A percentile compares a stretch with the other conserved stretches of the same genome.
Evolutionary conservation across 352 stramenopile genomes (phyloP).

Genomic region (Globisporangium uncinulatum): DNA sequence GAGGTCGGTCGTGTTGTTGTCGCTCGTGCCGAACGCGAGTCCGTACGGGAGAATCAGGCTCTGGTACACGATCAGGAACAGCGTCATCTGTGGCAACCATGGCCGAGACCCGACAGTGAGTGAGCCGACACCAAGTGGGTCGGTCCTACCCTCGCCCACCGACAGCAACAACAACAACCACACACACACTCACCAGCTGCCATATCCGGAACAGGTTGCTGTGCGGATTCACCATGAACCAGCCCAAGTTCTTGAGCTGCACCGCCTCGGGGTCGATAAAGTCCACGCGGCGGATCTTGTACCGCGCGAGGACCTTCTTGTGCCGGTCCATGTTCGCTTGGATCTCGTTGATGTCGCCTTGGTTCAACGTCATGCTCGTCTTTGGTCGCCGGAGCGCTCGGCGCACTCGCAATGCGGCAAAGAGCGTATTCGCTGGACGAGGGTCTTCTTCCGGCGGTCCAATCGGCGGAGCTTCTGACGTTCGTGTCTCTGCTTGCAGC

Average conservation of each 20-base stretch:
- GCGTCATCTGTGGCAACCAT: conserved; percentile 30
- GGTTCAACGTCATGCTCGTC: conserved; percentile 5
- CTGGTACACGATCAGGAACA: conserved; percentile 76
- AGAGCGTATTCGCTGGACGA: conserved; percentile 37
- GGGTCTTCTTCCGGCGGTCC: background rate
- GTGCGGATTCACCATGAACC: conserved; percentile 65
- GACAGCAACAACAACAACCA: background rate
- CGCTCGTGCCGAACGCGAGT: conserved; percentile 51
- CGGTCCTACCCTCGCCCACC: background rate
- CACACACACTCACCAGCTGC: conserved; percentile 46
- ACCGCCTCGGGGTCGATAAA: conserved; percentile 28
- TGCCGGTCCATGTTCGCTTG: conserved; percentile 60
- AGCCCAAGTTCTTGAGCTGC: conserved; percentile 32
- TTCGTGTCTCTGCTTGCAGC: conserved; percentile 11
- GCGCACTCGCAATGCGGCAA: conserved; percentile 52
- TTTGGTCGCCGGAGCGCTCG: conserved; percentile 36
- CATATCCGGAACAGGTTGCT: conserved; percentile 66
- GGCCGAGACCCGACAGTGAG: background rate
- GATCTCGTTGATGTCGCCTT: conserved; percentile 26
- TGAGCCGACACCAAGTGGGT: background rate
- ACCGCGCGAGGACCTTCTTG: conserved; percentile 64
- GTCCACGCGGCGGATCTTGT: conserved; percentile 67
- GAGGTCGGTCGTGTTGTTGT: conserved; percentile 39
- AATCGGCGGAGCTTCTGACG: background rate
- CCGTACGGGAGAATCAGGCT: conserved; percentile 65